Evolutionary conservation across 2,329 filamentous ascomycete genomes (phyloP), one percentile per base, ranked within the genome.

Genomic region (Alternaria triticimaculans): DNA sequence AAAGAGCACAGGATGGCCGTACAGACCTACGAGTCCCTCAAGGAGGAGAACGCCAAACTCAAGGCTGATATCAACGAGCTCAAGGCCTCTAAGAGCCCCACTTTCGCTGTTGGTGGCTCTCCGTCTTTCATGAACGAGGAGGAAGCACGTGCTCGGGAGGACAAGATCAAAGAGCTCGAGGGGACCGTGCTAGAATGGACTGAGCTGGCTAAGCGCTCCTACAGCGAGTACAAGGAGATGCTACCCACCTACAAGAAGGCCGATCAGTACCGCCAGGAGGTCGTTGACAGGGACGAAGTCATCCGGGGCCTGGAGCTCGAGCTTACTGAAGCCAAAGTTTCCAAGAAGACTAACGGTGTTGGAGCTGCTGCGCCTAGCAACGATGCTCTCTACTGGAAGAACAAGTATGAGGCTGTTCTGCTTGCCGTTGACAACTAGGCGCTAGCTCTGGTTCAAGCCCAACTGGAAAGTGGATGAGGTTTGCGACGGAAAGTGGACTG

Each of bases 211-310:
- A 71, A 70, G 75, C 63, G 58, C 18, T 72, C 73, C 2, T 77
- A 76, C 62, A 55, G 62, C 9, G 66, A 75, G 57, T 78, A 75
- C 57, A 70, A 73, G 55, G 66, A 69, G 0, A 65, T 76, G 57
- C 58, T 71, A 6, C 68, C 73, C 1, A 58, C 41, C 3, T 72
- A 63, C 65, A 70, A 70, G 58, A 45, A 71, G 33, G 73, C 69
- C 14, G 71, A 73, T 6, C 50, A 72, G 44, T 55, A 61, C 26
- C 66, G 67, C n/a, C 46, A 68, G 10, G 67, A 68, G 6, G 63
- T 61, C 9, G 28, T 62, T 5, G 60, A 63, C 2, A 71, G 66
- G 61, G 66, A 70, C 5, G 43, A 55, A 9, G 50, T 68, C 50
- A 72, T 76, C 61, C 58, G 58, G 20, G 28, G 54, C 10, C 65